Percentiles rank a stretch among this genome's conserved stretches.
These are phyloP conservation scores for Castanea sativa DNA, from an alignment of 306 rosid species.

Conservation along the genomic window DNA sequence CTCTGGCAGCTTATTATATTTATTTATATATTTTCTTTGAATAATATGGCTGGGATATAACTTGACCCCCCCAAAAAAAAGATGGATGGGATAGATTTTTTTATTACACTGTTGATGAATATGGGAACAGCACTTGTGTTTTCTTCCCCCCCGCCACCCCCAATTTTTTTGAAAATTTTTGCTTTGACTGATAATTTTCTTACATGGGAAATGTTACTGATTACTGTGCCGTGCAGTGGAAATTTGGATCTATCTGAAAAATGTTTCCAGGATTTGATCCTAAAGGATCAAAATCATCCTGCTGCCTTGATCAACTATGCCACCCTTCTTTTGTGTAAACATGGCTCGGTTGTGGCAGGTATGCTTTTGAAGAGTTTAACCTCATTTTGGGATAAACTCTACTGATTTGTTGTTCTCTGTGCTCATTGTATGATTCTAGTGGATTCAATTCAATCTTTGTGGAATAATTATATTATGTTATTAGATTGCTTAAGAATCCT, in stretches of 20 bases:
- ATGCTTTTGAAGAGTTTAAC: slow-evolving; percentile 21
- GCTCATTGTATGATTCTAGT: neutral
- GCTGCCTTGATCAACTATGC: slow-evolving; percentile 88
- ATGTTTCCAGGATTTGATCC: slow-evolving; percentile 82
- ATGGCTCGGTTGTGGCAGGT: slow-evolving; percentile 90
- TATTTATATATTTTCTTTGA: neutral
- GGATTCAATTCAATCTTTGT: slow-evolving; percentile 14
- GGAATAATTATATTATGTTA: slow-evolving; percentile 2
- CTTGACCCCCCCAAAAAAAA: neutral
- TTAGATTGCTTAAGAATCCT: slow-evolving; percentile 23
- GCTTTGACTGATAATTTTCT: neutral
- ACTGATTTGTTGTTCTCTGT: neutral
- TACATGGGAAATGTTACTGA: slow-evolving; percentile 13
- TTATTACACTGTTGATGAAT: neutral
- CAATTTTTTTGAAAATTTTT: neutral
- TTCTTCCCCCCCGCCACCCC: too few relatives aligned
- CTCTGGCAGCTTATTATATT: neutral
- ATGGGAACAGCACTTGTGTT: neutral
- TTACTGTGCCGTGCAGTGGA: slow-evolving; percentile 57
- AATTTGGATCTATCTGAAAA: slow-evolving; percentile 72
- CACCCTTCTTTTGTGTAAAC: slow-evolving; percentile 72
- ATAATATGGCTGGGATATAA: neutral
- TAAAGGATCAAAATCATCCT: slow-evolving; percentile 95
- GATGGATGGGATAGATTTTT: neutral
- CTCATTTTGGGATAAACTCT: neutral